A percentile compares a stretch with the other conserved stretches of the same genome.
Evolutionary conservation across 345 rosid genomes (phyloP).

Genomic region (Eucalyptus polybractea): DNA sequence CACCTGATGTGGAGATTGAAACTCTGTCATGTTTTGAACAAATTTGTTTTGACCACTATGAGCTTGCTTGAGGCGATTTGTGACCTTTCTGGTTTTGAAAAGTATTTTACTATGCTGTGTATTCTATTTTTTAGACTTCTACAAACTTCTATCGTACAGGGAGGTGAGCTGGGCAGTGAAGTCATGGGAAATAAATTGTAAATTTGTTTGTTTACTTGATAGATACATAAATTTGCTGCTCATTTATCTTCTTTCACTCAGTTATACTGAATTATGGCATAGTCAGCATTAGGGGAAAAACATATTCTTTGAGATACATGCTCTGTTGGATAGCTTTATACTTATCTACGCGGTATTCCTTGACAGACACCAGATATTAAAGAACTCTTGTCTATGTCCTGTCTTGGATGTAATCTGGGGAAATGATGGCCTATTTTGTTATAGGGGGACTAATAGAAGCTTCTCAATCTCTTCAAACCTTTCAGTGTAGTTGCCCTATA

Average conservation of each 20-base stretch:
- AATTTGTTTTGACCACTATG: background rate
- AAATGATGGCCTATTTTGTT: background rate
- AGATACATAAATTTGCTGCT: background rate
- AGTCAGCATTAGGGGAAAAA: background rate
- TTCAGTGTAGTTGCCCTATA: background rate
- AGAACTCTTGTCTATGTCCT: background rate
- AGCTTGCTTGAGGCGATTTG: background rate
- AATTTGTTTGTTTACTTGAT: background rate
- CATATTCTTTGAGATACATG: background rate
- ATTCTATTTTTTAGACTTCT: background rate
- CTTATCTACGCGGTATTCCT: background rate
- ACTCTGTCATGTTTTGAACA: background rate
- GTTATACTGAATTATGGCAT: background rate
- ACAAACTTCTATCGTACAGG: background rate
- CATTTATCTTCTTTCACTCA: background rate
- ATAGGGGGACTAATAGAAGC: background rate
- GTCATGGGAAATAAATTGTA: background rate
- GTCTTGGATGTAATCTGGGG: background rate
- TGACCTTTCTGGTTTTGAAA: background rate
- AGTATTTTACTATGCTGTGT: background rate
- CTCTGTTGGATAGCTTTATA: background rate
- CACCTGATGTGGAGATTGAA: background rate
- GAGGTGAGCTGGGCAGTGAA: background rate
- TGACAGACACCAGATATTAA: background rate
- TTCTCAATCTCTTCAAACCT: background rate